Conservation (phyloP, 2,329 filamentous ascomycete genomes). For the Geosmithia flava region DNA sequence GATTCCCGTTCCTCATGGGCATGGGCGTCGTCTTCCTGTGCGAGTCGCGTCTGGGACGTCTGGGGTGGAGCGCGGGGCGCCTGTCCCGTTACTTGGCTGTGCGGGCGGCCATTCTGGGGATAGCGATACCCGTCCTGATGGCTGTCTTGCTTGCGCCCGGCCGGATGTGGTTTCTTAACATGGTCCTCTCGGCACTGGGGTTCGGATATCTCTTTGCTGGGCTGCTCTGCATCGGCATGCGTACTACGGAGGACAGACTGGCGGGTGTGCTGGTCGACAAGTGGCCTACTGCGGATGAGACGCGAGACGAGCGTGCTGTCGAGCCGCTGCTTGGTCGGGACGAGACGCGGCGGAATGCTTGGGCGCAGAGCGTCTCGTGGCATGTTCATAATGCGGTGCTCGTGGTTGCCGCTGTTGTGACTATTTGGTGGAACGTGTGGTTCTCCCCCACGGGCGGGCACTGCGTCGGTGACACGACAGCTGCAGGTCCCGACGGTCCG, state of each 20-base stretch:
- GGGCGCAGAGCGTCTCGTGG: neutral
- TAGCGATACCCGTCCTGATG: slow-evolving; percentile 16
- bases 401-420: neutral
- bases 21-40: slow-evolving; percentile 32
- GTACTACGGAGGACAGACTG: slow-evolving; percentile 19
- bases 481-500: neutral
- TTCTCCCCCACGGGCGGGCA: neutral
- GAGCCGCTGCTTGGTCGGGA: neutral
- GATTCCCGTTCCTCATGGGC: slow-evolving; percentile 32
- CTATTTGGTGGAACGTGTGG: neutral
- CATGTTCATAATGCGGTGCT: neutral
- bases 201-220: slow-evolving; percentile 32
- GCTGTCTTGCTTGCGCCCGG: slow-evolving; percentile 19
- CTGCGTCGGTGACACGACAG: neutral
- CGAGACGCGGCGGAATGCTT: neutral
- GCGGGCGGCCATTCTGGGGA: slow-evolving; percentile 22
- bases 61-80: slow-evolving; percentile 17
- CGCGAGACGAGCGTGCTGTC: neutral
- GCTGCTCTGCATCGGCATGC: slow-evolving; percentile 24
- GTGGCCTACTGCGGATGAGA: neutral
- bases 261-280: slow-evolving; percentile 10
- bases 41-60: slow-evolving; percentile 18
- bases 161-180: slow-evolving; percentile 27
- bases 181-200: slow-evolving; percentile 28
- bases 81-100: slow-evolving; percentile 23